These are phyloP conservation scores for Phaffia tasmanica DNA, from an alignment of 768 basidiomycete species.

Conservation along the genomic window DNA sequence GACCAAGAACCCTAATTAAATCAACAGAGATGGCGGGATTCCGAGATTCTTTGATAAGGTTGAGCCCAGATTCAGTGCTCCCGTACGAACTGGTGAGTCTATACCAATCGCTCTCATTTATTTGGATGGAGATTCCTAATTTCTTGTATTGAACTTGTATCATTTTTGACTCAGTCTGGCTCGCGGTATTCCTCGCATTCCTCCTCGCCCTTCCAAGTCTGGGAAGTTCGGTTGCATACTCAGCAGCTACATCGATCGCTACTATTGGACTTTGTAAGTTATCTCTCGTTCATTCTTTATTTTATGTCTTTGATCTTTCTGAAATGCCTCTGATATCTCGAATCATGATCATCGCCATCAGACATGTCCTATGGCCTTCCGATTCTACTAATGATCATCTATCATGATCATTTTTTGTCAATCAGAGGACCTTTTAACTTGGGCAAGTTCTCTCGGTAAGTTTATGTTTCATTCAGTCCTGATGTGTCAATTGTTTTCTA, in stretches of 20 bases:
- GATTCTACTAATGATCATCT: constrained; percentile 55
- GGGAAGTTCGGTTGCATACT: constrained; percentile 59
- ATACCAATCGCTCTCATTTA: not conserved
- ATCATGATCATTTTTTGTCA: constrained; percentile 47
- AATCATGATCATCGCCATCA: too few species aligned
- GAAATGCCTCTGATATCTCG: not conserved
- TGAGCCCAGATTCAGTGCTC: constrained; percentile 49
- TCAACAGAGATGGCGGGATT: constrained; percentile 52
- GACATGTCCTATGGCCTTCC: constrained; percentile 65
- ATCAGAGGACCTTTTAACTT: constrained; percentile 60
- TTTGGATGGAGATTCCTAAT: not conserved
- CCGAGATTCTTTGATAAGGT: constrained; percentile 60
- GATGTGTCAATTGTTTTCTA: too few species aligned
- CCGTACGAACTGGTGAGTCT: constrained; percentile 53
- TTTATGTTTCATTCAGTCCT: too few species aligned
- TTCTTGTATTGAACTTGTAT: not conserved
- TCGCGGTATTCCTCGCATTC: constrained; percentile 65
- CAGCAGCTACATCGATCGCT: constrained; percentile 43
- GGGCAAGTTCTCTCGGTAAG: constrained; percentile 45
- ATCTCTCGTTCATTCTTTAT: not conserved
- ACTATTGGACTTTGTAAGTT: constrained; percentile 53
- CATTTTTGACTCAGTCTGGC: constrained; percentile 49
- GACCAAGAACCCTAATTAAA: too few species aligned
- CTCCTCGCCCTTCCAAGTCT: constrained; percentile 62
- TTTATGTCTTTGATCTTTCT: not conserved